Conservation (phyloP, 257 asterid genomes). For the Leonotis leonurus region DNA sequence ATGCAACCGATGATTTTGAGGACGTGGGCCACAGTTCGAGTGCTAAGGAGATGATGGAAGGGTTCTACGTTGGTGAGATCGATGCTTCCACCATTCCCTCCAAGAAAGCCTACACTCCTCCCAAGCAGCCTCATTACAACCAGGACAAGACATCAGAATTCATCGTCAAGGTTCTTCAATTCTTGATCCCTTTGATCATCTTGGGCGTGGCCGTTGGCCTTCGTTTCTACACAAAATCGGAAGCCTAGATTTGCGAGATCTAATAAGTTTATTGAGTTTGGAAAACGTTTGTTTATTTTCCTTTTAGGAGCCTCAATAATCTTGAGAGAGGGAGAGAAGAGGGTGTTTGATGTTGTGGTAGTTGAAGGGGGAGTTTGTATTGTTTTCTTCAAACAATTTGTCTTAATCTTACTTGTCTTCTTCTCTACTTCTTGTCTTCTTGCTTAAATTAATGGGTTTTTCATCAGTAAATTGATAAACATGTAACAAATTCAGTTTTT, state of each 20-base stretch:
- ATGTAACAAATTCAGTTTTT: no score
- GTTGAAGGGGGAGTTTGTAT: constrained; percentile 5
- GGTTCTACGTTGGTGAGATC: constrained; percentile 54
- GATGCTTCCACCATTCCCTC: constrained; percentile 52
- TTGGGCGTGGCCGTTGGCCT: constrained; percentile 66
- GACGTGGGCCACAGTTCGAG: constrained; percentile 73
- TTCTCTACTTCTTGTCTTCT: not conserved
- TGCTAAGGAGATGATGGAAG: constrained; percentile 67
- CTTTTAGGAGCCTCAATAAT: not conserved
- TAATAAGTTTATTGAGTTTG: constrained; percentile 13
- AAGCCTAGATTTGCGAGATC: constrained; percentile 25
- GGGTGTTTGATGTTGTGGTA: constrained; percentile 6
- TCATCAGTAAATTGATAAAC: no score
- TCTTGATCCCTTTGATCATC: constrained; percentile 70
- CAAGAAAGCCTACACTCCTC: constrained; percentile 57
- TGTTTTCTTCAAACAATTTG: not conserved
- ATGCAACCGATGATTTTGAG: constrained; percentile 88
- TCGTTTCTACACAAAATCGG: constrained; percentile 67
- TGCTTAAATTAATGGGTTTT: no score
- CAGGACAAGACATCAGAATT: constrained; percentile 81
- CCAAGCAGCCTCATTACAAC: constrained; percentile 78
- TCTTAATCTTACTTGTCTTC: not conserved
- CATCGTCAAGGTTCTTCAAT: constrained; percentile 69
- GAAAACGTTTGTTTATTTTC: not conserved
- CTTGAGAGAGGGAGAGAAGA: not conserved